Percentiles rank a stretch among this genome's conserved stretches.
Conservation (phyloP, 345 rosid species). For the Gossypium anomalum region DNA sequence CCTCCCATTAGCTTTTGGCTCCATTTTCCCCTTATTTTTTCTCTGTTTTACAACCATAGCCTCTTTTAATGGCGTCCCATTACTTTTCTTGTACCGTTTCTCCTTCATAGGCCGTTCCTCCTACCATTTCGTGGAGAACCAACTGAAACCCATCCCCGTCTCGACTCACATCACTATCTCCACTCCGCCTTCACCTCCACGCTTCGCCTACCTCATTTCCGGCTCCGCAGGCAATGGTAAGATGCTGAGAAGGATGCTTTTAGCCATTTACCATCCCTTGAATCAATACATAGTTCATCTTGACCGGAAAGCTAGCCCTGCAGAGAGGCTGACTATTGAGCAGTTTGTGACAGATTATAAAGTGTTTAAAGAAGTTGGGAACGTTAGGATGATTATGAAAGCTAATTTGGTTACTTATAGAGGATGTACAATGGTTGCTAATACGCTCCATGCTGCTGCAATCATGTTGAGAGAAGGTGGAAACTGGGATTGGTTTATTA, state of each 20-base stretch:
- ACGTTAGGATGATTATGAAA: constrained; percentile 76
- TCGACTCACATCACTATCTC: constrained; percentile 32
- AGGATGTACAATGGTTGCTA: constrained; percentile 98
- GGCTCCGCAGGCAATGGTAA: constrained; percentile 76
- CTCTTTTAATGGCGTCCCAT: constrained; percentile 46
- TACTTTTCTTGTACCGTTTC: constrained; percentile 57
- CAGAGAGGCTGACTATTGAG: constrained; percentile 72
- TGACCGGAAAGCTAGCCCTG: constrained; percentile 55
- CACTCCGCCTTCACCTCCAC: constrained; percentile 68
- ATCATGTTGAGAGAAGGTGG: constrained; percentile 77
- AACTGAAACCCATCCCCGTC: constrained; percentile 49
- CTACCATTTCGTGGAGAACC: constrained; percentile 59
- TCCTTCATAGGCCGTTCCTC: constrained; percentile 41
- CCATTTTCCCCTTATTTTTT: constrained; percentile 50
- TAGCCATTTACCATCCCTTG: constrained; percentile 80
- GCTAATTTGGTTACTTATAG: constrained; percentile 91
- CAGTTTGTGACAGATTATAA: constrained; percentile 42
- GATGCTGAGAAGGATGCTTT: constrained; percentile 64
- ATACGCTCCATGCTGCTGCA: constrained; percentile 96
- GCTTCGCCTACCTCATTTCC: constrained; percentile 78
- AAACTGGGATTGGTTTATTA: constrained; percentile 97
- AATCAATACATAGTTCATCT: constrained; percentile 79
- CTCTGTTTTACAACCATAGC: constrained; percentile 52
- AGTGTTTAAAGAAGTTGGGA: constrained; percentile 43
- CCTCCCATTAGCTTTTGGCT: constrained; percentile 61